phyloP scores from a whole-genome alignment of 164 flowering plant species.

The Liriodendron chinense region DNA sequence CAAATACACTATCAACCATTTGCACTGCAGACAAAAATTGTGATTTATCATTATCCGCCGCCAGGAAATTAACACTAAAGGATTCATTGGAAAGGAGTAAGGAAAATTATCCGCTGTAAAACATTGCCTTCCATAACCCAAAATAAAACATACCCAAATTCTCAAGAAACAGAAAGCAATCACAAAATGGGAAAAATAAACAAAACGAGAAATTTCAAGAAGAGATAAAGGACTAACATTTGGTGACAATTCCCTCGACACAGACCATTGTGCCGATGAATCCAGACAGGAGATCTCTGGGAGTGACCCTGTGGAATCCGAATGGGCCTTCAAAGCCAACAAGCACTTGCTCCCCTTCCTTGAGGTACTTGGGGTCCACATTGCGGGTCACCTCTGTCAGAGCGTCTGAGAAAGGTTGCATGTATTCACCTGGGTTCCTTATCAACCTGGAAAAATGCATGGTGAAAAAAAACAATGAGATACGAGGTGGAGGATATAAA shows the following conservation, averaged over 20 bases:
- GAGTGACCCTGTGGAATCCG: slow-evolving; percentile 88
- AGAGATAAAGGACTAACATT: slow-evolving; percentile 45
- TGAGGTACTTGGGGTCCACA: slow-evolving; percentile 70
- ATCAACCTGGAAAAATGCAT: slow-evolving; percentile 46
- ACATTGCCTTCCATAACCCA: not conserved
- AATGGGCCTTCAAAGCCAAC: slow-evolving; percentile 94
- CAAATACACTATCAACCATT: too few relatives aligned
- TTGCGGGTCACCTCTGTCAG: slow-evolving; percentile 67
- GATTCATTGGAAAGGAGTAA: too few relatives aligned
- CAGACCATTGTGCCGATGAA: slow-evolving; percentile 97
- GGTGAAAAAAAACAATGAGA: not conserved
- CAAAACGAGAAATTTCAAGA: not conserved
- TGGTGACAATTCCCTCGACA: slow-evolving; percentile 92
- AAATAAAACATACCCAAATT: not conserved
- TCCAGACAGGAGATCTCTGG: slow-evolving; percentile 81
- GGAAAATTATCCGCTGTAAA: too few relatives aligned
- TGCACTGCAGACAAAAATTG: too few relatives aligned
- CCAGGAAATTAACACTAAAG: too few relatives aligned
- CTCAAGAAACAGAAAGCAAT: not conserved
- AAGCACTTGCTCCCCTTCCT: slow-evolving; percentile 82
- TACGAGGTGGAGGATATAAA: not conserved
- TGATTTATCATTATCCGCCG: too few relatives aligned
- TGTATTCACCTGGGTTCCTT: slow-evolving; percentile 69
- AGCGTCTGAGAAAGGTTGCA: slow-evolving; percentile 86
- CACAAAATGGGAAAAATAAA: not conserved